These are phyloP conservation scores for Botryobasidium botryosum DNA, from an alignment of 768 basidiomycete species.

Conservation along the genomic window DNA sequence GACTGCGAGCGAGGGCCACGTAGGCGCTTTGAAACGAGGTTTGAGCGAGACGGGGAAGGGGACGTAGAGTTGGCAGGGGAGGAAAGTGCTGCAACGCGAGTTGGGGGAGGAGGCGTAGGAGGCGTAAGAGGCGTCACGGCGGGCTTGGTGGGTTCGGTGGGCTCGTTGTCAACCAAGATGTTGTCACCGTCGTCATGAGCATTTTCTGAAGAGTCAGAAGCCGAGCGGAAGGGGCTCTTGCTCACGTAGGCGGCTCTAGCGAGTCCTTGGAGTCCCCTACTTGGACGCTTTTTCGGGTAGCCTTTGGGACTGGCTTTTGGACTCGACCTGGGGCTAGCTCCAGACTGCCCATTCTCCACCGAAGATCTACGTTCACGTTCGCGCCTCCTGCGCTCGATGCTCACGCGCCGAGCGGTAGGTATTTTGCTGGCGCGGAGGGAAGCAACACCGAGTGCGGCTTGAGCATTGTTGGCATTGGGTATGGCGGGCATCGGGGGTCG, in stretches of 20 bases:
- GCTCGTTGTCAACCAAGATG: conserved; percentile 1
- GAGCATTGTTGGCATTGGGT: conserved; percentile 2
- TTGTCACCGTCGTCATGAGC: conserved; percentile 1
- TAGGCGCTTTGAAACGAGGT: conserved; percentile 27
- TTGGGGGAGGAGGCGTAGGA: conserved; percentile 15
- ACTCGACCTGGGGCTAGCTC: conserved; percentile 41
- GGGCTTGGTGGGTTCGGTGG: not conserved
- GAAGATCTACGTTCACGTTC: not conserved
- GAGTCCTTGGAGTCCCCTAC: conserved; percentile 54
- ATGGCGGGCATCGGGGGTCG: not conserved
- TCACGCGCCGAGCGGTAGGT: conserved; percentile 5
- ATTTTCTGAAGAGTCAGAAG: not conserved
- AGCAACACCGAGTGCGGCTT: not conserved
- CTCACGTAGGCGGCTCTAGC: conserved; percentile 61
- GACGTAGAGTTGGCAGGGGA: conserved; percentile 14
- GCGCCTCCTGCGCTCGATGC: conserved; percentile 4
- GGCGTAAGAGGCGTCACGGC: conserved; percentile 1
- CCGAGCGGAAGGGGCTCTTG: conserved; percentile 54
- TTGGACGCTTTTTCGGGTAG: conserved; percentile 36
- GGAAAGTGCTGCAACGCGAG: conserved; percentile 12
- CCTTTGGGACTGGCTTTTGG: conserved; percentile 28
- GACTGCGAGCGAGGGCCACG: conserved; percentile 48
- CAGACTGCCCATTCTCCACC: conserved; percentile 4
- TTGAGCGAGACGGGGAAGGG: conserved; percentile 17
- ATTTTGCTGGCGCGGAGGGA: conserved; percentile 1